phyloP scores from a whole-genome alignment of 768 basidiomycete species.

The Russula brevipes region DNA sequence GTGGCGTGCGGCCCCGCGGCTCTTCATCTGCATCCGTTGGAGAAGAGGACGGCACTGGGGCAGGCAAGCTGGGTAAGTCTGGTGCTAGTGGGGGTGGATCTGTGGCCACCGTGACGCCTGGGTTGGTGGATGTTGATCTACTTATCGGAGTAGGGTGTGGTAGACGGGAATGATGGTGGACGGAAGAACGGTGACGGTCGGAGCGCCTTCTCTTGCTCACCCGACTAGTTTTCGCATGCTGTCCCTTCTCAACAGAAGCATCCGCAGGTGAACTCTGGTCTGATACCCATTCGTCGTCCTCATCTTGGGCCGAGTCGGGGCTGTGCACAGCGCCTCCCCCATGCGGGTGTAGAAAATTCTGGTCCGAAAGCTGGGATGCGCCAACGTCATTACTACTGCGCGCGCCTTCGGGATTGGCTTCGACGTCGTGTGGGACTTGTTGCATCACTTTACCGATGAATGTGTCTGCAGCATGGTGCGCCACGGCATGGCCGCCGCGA shows the following conservation, averaged over 20 bases:
- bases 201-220: slow-evolving; percentile 6
- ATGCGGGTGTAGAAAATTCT: neutral
- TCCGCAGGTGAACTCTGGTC: slow-evolving; percentile 40
- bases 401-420: slow-evolving; percentile 22
- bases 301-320: slow-evolving; percentile 19
- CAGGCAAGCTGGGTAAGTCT: neutral
- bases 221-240: slow-evolving; percentile 13
- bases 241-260: neutral
- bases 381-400: neutral
- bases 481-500: slow-evolving; percentile 26
- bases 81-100: slow-evolving; percentile 17
- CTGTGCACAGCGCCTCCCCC: neutral
- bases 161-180: neutral
- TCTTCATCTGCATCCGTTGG: slow-evolving; percentile 21
- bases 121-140: neutral
- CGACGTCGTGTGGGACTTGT: slow-evolving; percentile 22
- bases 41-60: neutral
- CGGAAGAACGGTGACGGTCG: slow-evolving; percentile 4
- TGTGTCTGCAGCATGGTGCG: slow-evolving; percentile 30
- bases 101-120: slow-evolving; percentile 7
- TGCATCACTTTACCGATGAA: slow-evolving; percentile 21
- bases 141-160: neutral
- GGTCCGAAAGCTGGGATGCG: neutral
- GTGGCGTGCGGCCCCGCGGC: slow-evolving; percentile 25
- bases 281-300: slow-evolving; percentile 60